A percentile compares a stretch with the other conserved stretches of the same genome.
Evolutionary conservation across 257 asterid species (phyloP).

Genomic region (Linderniella brevidens): DNA sequence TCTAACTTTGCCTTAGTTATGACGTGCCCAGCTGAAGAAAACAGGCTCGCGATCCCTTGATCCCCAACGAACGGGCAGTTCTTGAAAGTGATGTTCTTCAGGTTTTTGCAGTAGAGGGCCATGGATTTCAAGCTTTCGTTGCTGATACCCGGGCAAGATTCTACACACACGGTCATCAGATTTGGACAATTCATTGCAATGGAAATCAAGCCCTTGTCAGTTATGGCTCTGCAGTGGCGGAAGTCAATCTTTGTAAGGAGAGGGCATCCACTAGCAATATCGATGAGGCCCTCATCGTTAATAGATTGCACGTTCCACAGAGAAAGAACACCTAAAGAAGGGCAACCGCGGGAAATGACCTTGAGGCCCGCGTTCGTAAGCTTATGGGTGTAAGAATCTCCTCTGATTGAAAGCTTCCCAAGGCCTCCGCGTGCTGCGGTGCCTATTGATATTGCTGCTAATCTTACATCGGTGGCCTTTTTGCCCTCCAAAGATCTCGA

Average conservation of each 20-base stretch:
- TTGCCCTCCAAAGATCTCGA: slow-evolving; percentile 80
- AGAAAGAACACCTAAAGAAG: slow-evolving; percentile 54
- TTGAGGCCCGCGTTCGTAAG: slow-evolving; percentile 67
- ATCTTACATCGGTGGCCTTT: slow-evolving; percentile 73
- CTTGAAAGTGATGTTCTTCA: slow-evolving; percentile 38
- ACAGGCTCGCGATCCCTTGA: slow-evolving; percentile 53
- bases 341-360: slow-evolving; percentile 65
- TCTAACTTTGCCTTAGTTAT: slow-evolving; percentile 48
- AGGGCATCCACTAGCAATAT: slow-evolving; percentile 55
- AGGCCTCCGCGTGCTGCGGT: slow-evolving; percentile 66
- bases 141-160: slow-evolving; percentile 68
- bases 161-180: slow-evolving; percentile 45
- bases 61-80: slow-evolving; percentile 63
- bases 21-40: slow-evolving; percentile 46
- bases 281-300: slow-evolving; percentile 57
- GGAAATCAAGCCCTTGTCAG: slow-evolving; percentile 45
- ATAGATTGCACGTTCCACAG: slow-evolving; percentile 65
- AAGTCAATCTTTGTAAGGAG: slow-evolving; percentile 77
- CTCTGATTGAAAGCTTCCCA: slow-evolving; percentile 80
- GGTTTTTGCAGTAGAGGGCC: slow-evolving; percentile 41
- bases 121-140: slow-evolving; percentile 54
- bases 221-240: slow-evolving; percentile 48
- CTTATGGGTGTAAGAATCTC: slow-evolving; percentile 33
- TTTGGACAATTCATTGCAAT: slow-evolving; percentile 62
- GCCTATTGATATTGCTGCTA: slow-evolving; percentile 83